A percentile compares a stretch with the other conserved stretches of the same genome.
Evolutionary conservation across 768 basidiomycete genomes (phyloP).

Genomic region (Tulasnella sp.): DNA sequence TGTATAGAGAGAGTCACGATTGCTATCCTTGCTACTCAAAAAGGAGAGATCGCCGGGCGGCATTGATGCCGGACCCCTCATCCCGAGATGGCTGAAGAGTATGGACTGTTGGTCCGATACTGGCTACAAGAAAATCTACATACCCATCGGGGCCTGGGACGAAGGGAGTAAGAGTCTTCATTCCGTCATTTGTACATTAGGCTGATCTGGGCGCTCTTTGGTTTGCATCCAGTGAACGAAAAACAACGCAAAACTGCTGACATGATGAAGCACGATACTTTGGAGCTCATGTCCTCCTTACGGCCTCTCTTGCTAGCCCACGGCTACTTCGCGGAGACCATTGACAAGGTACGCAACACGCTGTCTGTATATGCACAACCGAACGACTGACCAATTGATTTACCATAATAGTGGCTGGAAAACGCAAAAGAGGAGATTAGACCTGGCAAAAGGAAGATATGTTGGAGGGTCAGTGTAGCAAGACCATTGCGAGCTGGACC

Average conservation of each 20-base stretch:
- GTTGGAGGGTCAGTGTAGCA: too few species aligned
- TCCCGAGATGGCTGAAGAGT: too few species aligned
- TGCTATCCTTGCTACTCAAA: background rate
- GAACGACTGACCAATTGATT: too few species aligned
- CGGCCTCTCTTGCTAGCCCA: constrained; percentile 4
- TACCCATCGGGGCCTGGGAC: too few species aligned
- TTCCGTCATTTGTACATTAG: background rate
- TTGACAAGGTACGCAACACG: background rate
- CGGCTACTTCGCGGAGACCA: constrained; percentile 7
- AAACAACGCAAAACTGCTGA: background rate
- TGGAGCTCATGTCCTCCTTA: background rate
- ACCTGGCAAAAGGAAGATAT: too few species aligned
- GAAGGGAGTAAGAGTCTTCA: background rate
- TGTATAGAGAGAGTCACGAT: too few species aligned
- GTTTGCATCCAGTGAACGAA: background rate
- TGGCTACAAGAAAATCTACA: too few species aligned
- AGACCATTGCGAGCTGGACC: too few species aligned
- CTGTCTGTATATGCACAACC: too few species aligned
- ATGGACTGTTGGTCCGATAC: background rate
- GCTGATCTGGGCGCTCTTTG: background rate
- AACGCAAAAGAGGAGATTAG: too few species aligned
- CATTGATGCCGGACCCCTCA: background rate
- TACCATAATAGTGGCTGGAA: too few species aligned
- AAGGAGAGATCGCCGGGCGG: background rate
- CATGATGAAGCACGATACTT: background rate